A percentile compares a stretch with the other conserved stretches of the same genome.
phyloP scores from a whole-genome alignment of 305 asterid species.

The Galium porrigens region DNA sequence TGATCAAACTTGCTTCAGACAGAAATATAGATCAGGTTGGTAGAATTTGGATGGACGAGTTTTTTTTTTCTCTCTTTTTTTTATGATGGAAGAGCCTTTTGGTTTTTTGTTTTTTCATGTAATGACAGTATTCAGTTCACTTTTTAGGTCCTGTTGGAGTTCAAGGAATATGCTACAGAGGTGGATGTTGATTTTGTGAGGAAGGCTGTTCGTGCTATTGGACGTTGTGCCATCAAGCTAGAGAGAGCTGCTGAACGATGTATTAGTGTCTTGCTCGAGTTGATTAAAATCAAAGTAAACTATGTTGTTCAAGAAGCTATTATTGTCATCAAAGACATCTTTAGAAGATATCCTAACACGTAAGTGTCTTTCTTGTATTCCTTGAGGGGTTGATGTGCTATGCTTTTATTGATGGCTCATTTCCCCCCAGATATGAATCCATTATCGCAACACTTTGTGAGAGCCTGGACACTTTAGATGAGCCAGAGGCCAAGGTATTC shows the following conservation, averaged over 20 bases:
- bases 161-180: slow-evolving; percentile 99
- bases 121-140: slow-evolving; percentile 13
- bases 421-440: slow-evolving; percentile 66
- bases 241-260: slow-evolving; percentile 99
- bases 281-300: slow-evolving; percentile 96
- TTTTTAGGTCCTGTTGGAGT: slow-evolving; percentile 78
- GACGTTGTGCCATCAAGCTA: slow-evolving; percentile 96
- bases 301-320: slow-evolving; percentile 99
- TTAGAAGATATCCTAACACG: slow-evolving; percentile 99
- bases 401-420: slow-evolving; percentile 3
- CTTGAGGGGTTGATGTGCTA: neutral
- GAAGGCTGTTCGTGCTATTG: slow-evolving; percentile 99
- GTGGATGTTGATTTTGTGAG: slow-evolving; percentile 98
- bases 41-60: slow-evolving; percentile 17
- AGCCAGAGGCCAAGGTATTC: slow-evolving; percentile 98
- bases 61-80: slow-evolving; percentile 9
- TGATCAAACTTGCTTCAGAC: slow-evolving; percentile 99
- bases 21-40: slow-evolving; percentile 87
- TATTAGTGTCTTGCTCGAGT: slow-evolving; percentile 91
- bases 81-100: slow-evolving; percentile 6
- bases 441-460: slow-evolving; percentile 98
- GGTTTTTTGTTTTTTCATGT: slow-evolving; percentile 17
- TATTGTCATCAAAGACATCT: slow-evolving; percentile 91
- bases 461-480: slow-evolving; percentile 95
- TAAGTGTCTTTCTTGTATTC: slow-evolving; percentile 19